Conservation (phyloP, 108 stramenopile genomes). For the Aurantiochytrium sp. region DNA sequence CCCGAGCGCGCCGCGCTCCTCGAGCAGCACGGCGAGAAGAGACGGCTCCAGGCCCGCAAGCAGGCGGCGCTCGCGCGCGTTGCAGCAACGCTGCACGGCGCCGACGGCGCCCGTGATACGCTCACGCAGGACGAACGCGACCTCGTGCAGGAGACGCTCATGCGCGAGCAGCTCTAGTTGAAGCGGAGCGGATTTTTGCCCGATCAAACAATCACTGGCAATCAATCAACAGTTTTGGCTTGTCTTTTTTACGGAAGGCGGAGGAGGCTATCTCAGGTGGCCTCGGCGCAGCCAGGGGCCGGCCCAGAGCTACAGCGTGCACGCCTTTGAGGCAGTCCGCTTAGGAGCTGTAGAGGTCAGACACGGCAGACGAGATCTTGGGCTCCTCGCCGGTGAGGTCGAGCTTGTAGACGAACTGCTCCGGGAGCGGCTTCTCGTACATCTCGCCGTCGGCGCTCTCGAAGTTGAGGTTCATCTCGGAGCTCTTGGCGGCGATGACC, state of each 20-base stretch:
- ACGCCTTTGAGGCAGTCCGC: too few species aligned
- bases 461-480: slow-evolving; percentile 27
- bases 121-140: not conserved
- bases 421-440: slow-evolving; percentile 27
- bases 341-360: slow-evolving; percentile 26
- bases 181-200: too few species aligned
- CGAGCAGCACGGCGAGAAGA: not conserved
- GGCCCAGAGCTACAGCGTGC: too few species aligned
- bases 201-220: too few species aligned
- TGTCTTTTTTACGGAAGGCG: too few species aligned
- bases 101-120: not conserved
- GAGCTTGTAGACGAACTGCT: slow-evolving; percentile 30
- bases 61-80: not conserved
- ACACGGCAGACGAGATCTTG: not conserved
- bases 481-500: slow-evolving; percentile 28
- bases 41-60: not conserved
- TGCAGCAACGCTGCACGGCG: not conserved
- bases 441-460: slow-evolving; percentile 27
- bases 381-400: slow-evolving; percentile 1
- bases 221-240: too few species aligned
- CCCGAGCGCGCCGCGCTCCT: not conserved
- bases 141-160: not conserved
- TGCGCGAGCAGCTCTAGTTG: not conserved
- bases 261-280: too few species aligned
- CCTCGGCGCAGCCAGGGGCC: too few species aligned